Evolutionary conservation across 306 rosid species (phyloP), one percentile per base, ranked within the genome.

Genomic region (Ceratonia siliqua): DNA sequence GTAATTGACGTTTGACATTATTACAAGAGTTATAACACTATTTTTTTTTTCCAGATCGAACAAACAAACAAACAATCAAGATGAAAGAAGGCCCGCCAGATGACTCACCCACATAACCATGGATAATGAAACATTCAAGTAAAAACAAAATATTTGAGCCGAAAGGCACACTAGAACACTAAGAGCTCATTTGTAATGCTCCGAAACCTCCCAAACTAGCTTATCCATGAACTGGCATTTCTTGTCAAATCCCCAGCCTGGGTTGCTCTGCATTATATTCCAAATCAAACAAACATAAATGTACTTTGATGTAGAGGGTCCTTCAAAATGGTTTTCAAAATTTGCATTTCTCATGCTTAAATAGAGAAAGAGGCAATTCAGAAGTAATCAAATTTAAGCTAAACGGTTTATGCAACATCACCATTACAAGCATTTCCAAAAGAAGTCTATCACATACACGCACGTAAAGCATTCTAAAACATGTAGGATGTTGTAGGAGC

Each of bases 141-240:
- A 32, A 4, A 39, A 59, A 38, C 55, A 36, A 52, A 70, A 72
- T 25, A 43, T 64, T 43, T 41, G 52, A 42, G 49, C 64, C 38
- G 56, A 67, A 67, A 21, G 18, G 74, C 70, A 67, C 6, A 61
- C 8, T 13, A 33, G 74, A 65, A 67, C 6, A 61, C 8, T 13
- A 33, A 46, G 35, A 63, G 54, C 62, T 85, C 79, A 94, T 68
- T 83, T 82, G 88, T 87, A 83, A 49, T 80, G 94, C 82, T 87
- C 86, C 59, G 94, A 88, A 73, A 88, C 88, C 78, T 85, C 85
- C 70, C 71, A 15, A 56, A 87, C 94, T 17, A 94, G 86, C 79
- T 88, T 89, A 67, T 94, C 94, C 97, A 94, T 91, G 88, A 89
- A 88, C 78, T 88, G 92, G 74, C 91, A 92, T 83, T 91, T 94